Evolutionary conservation across 2,329 filamentous ascomycete species (phyloP).

Genomic region (Fusarium odoratissimum): DNA sequence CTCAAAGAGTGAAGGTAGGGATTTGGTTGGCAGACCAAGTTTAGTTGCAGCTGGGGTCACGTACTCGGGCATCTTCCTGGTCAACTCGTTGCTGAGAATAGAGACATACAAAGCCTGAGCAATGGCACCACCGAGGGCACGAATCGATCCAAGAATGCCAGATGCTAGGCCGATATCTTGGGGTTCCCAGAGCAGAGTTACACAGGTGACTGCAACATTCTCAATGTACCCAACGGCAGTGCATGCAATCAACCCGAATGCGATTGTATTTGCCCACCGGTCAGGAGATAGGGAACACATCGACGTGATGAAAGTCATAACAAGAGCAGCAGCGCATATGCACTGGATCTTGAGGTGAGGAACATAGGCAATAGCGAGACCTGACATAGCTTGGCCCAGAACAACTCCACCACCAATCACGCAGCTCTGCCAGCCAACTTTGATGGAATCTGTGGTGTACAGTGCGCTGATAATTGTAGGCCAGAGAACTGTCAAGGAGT

Average conservation of each 20-base stretch:
- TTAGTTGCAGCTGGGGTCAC: constrained; percentile 50
- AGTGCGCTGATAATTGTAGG: constrained; percentile 56
- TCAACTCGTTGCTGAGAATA: constrained; percentile 52
- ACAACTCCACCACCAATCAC: constrained; percentile 57
- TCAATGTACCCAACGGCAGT: constrained; percentile 53
- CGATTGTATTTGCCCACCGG: constrained; percentile 47
- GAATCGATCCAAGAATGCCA: constrained; percentile 59
- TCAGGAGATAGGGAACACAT: constrained; percentile 46
- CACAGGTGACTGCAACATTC: constrained; percentile 55
- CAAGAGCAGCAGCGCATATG: constrained; percentile 46
- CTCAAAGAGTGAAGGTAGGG: constrained; percentile 49
- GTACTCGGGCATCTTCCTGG: constrained; percentile 48
- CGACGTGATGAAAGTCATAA: constrained; percentile 50
- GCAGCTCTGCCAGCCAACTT: constrained; percentile 56
- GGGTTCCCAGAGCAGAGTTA: constrained; percentile 58
- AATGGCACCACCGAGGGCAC: constrained; percentile 55
- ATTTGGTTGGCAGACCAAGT: constrained; percentile 51
- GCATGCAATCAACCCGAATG: constrained; percentile 49
- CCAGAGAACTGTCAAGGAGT: constrained; percentile 57
- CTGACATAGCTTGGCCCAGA: constrained; percentile 53
- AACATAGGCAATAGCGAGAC: constrained; percentile 51
- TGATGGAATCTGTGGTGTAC: constrained; percentile 53
- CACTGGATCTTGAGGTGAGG: constrained; percentile 52
- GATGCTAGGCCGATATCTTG: constrained; percentile 59
- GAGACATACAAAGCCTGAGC: constrained; percentile 52